A percentile compares a stretch with the other conserved stretches of the same genome.
These are phyloP conservation scores for Periglandula ipomoeae DNA, from an alignment of 2,329 filamentous ascomycete species.

Conservation along the genomic window DNA sequence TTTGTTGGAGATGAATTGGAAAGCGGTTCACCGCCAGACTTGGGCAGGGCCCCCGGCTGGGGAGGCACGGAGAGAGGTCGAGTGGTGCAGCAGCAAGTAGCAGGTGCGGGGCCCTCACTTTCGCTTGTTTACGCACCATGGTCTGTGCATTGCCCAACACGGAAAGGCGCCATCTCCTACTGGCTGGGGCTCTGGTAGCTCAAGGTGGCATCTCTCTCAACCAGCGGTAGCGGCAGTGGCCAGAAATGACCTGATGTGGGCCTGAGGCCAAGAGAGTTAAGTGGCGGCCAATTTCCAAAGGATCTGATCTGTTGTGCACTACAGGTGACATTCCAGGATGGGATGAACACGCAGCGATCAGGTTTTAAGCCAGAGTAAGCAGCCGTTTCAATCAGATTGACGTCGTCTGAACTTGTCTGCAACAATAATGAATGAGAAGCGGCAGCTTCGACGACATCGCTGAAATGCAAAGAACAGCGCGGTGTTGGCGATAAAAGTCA, in stretches of 20 bases:
- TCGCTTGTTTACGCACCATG: constrained; percentile 25
- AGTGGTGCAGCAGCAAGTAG: too few species aligned
- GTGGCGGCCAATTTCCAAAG: background rate
- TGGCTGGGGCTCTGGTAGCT: background rate
- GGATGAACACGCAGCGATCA: background rate
- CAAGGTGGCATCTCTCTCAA: background rate
- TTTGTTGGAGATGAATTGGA: constrained; percentile 15
- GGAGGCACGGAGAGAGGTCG: background rate
- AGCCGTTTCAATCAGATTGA: too few species aligned
- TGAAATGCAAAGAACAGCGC: too few species aligned
- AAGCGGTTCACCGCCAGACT: constrained; percentile 19
- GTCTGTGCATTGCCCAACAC: constrained; percentile 20
- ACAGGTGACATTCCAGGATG: background rate
- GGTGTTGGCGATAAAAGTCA: too few species aligned
- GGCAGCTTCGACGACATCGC: too few species aligned
- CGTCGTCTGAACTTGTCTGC: too few species aligned
- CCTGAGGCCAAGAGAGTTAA: background rate
- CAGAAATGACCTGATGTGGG: background rate
- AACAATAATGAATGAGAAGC: too few species aligned
- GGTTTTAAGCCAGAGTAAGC: too few species aligned
- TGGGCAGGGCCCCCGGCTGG: constrained; percentile 10
- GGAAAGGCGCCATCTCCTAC: constrained; percentile 16
- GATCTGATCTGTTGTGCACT: background rate
- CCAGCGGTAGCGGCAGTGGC: too few species aligned
- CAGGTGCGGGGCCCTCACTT: constrained; percentile 18